Percentiles rank a stretch among this genome's conserved stretches.
Conservation (phyloP, 2,329 filamentous ascomycete genomes). For the Fusarium anthophilum region DNA sequence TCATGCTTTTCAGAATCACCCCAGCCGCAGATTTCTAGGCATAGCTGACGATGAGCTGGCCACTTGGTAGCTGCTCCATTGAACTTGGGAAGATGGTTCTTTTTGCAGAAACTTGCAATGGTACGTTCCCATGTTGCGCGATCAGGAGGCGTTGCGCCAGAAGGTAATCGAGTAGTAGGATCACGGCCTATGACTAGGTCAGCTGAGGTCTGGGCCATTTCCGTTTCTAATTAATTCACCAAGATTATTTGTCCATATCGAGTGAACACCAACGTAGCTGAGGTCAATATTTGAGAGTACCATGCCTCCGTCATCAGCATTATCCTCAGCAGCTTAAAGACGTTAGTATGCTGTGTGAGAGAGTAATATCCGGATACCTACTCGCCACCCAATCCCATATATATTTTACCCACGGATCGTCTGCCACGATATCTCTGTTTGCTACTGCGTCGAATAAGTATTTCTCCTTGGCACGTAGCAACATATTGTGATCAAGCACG, state of each 20-base stretch:
- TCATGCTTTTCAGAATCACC: conserved; percentile 64
- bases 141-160: conserved; percentile 58
- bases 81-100: conserved; percentile 69
- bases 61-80: conserved; percentile 70
- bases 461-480: conserved; percentile 67
- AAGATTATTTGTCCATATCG: conserved; percentile 76
- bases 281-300: conserved; percentile 73
- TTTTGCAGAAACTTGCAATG: conserved; percentile 71
- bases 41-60: conserved; percentile 77
- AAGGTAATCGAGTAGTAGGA: conserved; percentile 57
- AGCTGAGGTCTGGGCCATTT: background rate
- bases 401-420: conserved; percentile 79
- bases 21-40: conserved; percentile 79
- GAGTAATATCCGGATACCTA: conserved; percentile 48
- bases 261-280: conserved; percentile 77
- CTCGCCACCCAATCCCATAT: conserved; percentile 81
- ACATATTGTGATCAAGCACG: conserved; percentile 65
- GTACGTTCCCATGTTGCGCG: conserved; percentile 66
- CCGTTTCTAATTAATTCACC: conserved; percentile 55
- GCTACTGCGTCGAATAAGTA: conserved; percentile 71
- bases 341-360: background rate
- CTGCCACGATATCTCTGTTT: conserved; percentile 74
- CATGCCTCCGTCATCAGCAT: conserved; percentile 76
- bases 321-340: conserved; percentile 66
- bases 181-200: conserved; percentile 55